Percentiles rank a stretch among this genome's conserved stretches.
phyloP scores from a whole-genome alignment of 2,329 filamentous ascomycete genomes.

The Aspergillus tubingensis region DNA sequence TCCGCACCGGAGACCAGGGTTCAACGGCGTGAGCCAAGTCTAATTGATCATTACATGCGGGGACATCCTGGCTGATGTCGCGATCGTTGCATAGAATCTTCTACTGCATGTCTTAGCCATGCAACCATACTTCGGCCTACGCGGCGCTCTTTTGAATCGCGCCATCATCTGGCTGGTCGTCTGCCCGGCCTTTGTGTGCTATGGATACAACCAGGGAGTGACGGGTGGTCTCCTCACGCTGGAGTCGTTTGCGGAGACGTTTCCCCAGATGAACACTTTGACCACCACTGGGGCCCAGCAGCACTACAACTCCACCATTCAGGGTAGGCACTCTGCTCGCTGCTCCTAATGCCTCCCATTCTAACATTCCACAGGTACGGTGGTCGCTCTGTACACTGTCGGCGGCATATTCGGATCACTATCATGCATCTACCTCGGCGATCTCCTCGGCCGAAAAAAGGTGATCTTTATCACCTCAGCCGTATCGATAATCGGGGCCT shows the following conservation, averaged over 20 bases:
- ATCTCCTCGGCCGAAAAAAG: conserved; percentile 46
- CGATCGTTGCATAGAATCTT: background rate
- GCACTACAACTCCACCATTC: conserved; percentile 46
- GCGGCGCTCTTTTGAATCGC: conserved; percentile 22
- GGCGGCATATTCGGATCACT: conserved; percentile 50
- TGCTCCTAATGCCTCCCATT: background rate
- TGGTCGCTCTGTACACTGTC: conserved; percentile 49
- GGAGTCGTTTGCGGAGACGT: conserved; percentile 56
- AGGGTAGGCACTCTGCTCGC: conserved; percentile 31
- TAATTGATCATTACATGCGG: background rate
- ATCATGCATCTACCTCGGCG: conserved; percentile 49
- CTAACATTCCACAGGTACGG: conserved; percentile 27
- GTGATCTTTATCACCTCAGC: conserved; percentile 44
- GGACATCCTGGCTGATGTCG: background rate
- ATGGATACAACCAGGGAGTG: conserved; percentile 56
- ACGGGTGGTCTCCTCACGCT: conserved; percentile 63
- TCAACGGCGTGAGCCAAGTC: conserved; percentile 3
- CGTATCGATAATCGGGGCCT: conserved; percentile 46
- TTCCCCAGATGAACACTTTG: conserved; percentile 53
- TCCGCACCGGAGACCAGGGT: background rate
- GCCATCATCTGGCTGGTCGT: conserved; percentile 31
- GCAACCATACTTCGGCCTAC: conserved; percentile 27
- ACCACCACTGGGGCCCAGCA: conserved; percentile 39
- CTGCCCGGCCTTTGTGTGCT: conserved; percentile 42
- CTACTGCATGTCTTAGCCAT: conserved; percentile 8